Conservation (phyloP, 148 eudicot genomes). For the Rheum nobile region DNA sequence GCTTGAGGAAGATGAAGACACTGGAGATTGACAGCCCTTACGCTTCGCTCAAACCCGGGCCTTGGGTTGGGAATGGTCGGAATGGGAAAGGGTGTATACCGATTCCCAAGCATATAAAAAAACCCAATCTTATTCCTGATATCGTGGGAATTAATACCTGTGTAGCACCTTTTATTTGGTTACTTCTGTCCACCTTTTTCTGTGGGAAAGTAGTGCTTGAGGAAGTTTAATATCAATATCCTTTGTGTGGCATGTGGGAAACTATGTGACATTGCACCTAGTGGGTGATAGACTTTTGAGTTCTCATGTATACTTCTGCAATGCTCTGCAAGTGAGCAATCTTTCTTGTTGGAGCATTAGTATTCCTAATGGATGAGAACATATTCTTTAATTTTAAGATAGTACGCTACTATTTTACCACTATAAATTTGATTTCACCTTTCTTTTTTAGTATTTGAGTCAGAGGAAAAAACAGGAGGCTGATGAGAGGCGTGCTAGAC, state of each 20-base stretch:
- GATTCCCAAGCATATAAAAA: not conserved
- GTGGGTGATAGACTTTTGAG: not conserved
- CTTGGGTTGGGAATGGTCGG: not conserved
- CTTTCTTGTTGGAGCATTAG: not conserved
- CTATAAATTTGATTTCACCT: not conserved
- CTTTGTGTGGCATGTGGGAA: not conserved
- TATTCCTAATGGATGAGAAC: not conserved
- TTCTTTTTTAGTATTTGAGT: constrained; percentile 41
- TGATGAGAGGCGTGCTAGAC: constrained; percentile 79
- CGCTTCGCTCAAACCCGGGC: not conserved
- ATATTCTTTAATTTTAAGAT: not conserved
- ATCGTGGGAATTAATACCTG: not conserved
- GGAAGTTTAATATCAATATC: not conserved
- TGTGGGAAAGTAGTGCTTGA: not conserved
- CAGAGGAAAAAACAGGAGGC: constrained; percentile 76
- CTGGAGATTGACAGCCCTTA: not conserved
- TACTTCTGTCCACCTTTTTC: not conserved
- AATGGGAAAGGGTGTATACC: not conserved
- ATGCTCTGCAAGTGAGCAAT: not conserved
- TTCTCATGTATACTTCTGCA: not conserved
- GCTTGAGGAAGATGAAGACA: not conserved
- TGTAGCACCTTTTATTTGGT: not conserved
- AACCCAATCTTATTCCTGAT: not conserved
- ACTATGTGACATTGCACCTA: not conserved
- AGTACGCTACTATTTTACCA: not conserved